phyloP scores from a whole-genome alignment of 1,284 basidiomycete species.

The Melampsora americana region DNA sequence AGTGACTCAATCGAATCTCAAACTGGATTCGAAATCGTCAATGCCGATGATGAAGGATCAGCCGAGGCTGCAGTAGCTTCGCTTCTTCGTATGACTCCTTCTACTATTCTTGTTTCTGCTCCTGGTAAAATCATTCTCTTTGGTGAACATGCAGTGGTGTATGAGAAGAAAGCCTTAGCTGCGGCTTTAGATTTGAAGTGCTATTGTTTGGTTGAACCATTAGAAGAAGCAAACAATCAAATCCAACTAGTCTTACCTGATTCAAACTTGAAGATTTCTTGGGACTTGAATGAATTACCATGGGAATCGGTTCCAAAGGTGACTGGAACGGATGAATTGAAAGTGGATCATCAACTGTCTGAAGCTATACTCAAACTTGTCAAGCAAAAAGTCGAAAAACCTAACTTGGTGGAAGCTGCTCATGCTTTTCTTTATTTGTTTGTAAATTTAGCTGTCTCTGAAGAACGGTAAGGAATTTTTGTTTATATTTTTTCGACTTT shows the following conservation, averaged over 20 bases:
- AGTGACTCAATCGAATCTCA: not conserved
- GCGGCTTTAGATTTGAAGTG: conserved; percentile 92
- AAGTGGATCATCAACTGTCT: conserved; percentile 44
- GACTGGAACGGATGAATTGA: not conserved
- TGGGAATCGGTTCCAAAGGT: conserved; percentile 65
- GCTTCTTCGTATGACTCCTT: conserved; percentile 44
- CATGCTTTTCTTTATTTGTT: conserved; percentile 92
- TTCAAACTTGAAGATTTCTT: conserved; percentile 74
- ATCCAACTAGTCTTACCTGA: conserved; percentile 77
- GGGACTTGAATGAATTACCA: conserved; percentile 74
- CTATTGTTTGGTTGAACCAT: conserved; percentile 76
- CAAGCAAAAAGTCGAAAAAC: conserved; percentile 26
- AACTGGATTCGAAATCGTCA: not conserved
- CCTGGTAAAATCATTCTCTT: conserved; percentile 98
- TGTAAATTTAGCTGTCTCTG: conserved; percentile 67
- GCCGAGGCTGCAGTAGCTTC: not conserved
- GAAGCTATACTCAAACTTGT: conserved; percentile 5
- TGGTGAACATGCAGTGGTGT: conserved; percentile 97
- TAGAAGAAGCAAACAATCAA: conserved; percentile 60
- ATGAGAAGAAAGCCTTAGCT: conserved; percentile 92
- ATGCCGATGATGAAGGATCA: conserved; percentile 2
- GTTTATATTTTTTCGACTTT: conserved; percentile 6
- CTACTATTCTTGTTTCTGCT: conserved; percentile 74
- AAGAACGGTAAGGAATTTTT: conserved; percentile 63
- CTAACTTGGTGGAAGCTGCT: conserved; percentile 64